Evolutionary conservation across 495 filamentous ascomycete species (phyloP), one percentile per base, ranked within the genome.

Genomic region (Podospora pseudoanserina): DNA sequence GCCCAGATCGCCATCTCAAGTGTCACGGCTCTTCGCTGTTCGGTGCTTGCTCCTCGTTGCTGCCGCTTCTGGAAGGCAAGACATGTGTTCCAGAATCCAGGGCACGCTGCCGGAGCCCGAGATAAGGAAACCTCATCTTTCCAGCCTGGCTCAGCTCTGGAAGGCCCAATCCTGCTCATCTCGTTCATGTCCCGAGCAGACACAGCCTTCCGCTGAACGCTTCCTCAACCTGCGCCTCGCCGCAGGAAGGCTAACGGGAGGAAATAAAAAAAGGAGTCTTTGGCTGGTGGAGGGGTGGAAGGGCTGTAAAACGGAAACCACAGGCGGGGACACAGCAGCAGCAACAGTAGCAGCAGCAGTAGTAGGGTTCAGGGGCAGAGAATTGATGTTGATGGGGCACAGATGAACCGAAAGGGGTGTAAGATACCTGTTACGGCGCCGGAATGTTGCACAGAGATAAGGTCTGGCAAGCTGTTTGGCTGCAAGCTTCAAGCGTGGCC

Each of bases 381-480:
- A 1, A 23, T 23, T 23, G 23, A 23, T 23, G 23, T 23, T 23
- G 23, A 23, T 23, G 20, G 34, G 59, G 28, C 19, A 67, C 64
- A 56, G 58, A 56, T 30, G 20, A 63, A 64, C 34, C 19, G 19
- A 57, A 63, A 18, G 19, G 63, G 60, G 60, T 63, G 65, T 44
- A 27, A 63, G 53, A 60, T 71, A 71, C 69, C 69, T 68, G 68
- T 66, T 65, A 49, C 67, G 57, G 32, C 54, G 30, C 30, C 16
- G 60, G 53, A 66, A 65, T 71, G 67, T 71, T 58, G 68, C 60
- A 73, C 71, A 19, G 63, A 77, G 73, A 76, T 75, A 76, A 73
- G 71, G 66, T n/a, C 63, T 53, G 65, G 28, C 26, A 61, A 63
- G 67, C 60, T 71, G 71, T 71, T 66, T 70, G 72, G 75, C 67